These are phyloP conservation scores for Skeletonema menzelii DNA, from an alignment of 108 stramenopile genomes.

Conservation along the genomic window DNA sequence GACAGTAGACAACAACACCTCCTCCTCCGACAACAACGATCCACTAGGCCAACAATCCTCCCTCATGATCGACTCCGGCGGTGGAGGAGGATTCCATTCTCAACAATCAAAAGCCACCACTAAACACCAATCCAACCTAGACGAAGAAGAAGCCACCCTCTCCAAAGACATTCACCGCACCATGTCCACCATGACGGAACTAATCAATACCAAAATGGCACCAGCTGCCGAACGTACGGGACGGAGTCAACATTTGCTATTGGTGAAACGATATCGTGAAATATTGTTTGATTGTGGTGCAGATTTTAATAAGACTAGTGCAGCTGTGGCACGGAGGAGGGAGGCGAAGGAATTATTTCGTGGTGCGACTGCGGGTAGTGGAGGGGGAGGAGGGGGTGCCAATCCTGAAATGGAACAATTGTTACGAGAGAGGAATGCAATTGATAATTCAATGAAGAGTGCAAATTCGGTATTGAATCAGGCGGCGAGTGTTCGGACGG, in stretches of 20 bases:
- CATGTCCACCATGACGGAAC: slow-evolving; percentile 61
- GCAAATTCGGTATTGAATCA: slow-evolving; percentile 68
- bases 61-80: slow-evolving; percentile 66
- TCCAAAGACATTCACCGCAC: slow-evolving; percentile 77
- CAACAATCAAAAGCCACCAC: no score
- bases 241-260: slow-evolving; percentile 51
- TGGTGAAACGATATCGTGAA: slow-evolving; percentile 85
- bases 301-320: slow-evolving; percentile 74
- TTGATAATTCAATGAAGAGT: slow-evolving; percentile 71
- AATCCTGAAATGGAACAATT: slow-evolving; percentile 79
- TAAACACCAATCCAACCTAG: background rate
- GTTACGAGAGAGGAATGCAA: slow-evolving; percentile 78
- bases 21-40: slow-evolving; percentile 5
- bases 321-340: slow-evolving; percentile 50
- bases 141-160: slow-evolving; percentile 67
- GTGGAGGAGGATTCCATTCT: no score
- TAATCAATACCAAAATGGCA: slow-evolving; percentile 67
- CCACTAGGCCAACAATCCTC: slow-evolving; percentile 5
- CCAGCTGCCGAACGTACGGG: slow-evolving; percentile 61
- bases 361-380: slow-evolving; percentile 35
- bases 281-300: slow-evolving; percentile 76
- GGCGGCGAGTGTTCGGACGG: slow-evolving; percentile 65
- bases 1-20: slow-evolving; percentile 12
- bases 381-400: background rate
- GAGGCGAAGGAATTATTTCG: slow-evolving; percentile 76